These are phyloP conservation scores for Globisporangium mamillatum DNA, from an alignment of 352 stramenopile genomes.

Conservation along the genomic window DNA sequence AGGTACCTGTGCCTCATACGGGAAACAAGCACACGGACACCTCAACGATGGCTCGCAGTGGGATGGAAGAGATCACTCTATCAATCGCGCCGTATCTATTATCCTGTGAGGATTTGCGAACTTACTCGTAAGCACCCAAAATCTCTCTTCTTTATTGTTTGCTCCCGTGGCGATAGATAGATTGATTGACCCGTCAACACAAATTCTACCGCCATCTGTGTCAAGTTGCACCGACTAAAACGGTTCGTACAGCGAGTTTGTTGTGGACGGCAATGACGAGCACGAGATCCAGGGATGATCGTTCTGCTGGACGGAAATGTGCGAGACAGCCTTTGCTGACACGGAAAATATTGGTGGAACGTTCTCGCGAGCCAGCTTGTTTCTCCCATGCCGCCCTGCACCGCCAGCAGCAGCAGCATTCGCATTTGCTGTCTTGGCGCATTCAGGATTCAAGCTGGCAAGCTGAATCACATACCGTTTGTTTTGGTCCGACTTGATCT, in stretches of 20 bases:
- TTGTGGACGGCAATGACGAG: not conserved
- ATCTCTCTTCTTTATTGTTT: not conserved
- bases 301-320: not conserved
- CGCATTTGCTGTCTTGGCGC: not conserved
- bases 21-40: not conserved
- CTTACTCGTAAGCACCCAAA: not conserved
- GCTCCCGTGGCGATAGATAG: not conserved
- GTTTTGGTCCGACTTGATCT: slow-evolving; percentile 11
- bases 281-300: not conserved
- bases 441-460: not conserved
- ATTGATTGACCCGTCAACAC: not conserved
- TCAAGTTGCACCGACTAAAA: not conserved
- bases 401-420: not conserved
- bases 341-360: slow-evolving; percentile 10
- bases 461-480: not conserved
- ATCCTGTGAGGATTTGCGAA: not conserved
- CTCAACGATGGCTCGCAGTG: not conserved
- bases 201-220: not conserved
- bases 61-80: not conserved
- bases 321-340: not conserved
- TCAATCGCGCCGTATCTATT: not conserved
- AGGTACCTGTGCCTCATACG: not conserved
- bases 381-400: not conserved
- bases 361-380: slow-evolving; percentile 1
- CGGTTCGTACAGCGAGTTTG: not conserved